Evolutionary conservation across 352 stramenopile species (phyloP), one percentile per base, ranked within the genome.

Genomic region (Phytophthora pistaciae): DNA sequence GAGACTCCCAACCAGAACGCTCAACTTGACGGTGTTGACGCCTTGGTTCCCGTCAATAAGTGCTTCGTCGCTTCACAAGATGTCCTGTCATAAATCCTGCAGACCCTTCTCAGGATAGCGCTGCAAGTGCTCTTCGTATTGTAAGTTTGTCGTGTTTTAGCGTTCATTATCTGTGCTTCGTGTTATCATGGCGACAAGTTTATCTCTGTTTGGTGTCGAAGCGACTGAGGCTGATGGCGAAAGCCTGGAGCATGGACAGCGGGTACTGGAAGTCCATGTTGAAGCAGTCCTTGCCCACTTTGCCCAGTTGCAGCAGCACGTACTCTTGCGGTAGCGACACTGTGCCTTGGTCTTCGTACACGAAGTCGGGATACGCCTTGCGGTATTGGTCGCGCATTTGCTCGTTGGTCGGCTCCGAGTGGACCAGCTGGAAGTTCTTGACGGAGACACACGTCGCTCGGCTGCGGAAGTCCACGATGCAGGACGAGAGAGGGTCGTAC

Each of bases 241-340:
- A 98, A 0, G 93, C 94, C 78, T 98, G 92, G 2, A 98, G 75
- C 82, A 97, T 90, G 21, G 90, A 97, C 25, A 98, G 78, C 21
- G 94, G 94, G 78, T 97, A 98, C 71, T 96, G 88, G 69, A 97
- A 97, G 75, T 98, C 94, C 87, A 98, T 96, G 75, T 98, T 98
- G 83, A 98, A 98, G 77, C 93, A 97, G 77, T 98, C 87, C 56
- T 97, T 96, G 64, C 91, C 91, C 20, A 97, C 92, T 65, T 92
- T 91, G 53, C 91, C 91, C 23, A 96, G 79, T 66, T 97, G 91
- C 40, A 97, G 74, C 16, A 97, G 74, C 42, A 96, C 83, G 61
- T 92, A 82, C 64, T 94, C 86, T 65, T 92, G 88, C n/a, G 88
- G 87, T 2, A 93, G 72, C 14, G 82, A 92, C 25, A 95, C 85